Percentiles rank a stretch among this genome's conserved stretches.
Evolutionary conservation across 2,329 filamentous ascomycete genomes (phyloP).

Genomic region (Capronia americana): DNA sequence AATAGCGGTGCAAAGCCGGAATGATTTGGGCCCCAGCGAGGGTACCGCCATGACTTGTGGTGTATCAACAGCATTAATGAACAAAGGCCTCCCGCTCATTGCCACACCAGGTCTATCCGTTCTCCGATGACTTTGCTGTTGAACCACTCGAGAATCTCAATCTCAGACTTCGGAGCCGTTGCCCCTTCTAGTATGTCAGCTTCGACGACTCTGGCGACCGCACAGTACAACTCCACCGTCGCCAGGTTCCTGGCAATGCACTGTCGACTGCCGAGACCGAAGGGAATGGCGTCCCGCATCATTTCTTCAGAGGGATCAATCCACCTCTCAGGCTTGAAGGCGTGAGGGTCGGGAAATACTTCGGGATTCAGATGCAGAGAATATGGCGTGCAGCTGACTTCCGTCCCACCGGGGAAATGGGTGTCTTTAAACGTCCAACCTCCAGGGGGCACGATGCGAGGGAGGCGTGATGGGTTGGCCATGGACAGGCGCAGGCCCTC

Average conservation of each 20-base stretch:
- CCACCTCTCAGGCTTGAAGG: constrained; percentile 60
- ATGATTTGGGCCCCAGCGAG: background rate
- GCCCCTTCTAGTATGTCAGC: constrained; percentile 55
- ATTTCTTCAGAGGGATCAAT: constrained; percentile 49
- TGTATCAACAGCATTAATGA: no score
- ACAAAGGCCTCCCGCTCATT: constrained; percentile 2
- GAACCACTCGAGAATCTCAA: constrained; percentile 64
- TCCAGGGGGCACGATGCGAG: constrained; percentile 53
- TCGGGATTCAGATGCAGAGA: constrained; percentile 55
- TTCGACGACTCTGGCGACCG: constrained; percentile 51
- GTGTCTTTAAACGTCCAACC: constrained; percentile 48
- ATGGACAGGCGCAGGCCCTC: constrained; percentile 59
- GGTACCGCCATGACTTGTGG: no score
- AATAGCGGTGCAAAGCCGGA: background rate
- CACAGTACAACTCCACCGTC: constrained; percentile 52
- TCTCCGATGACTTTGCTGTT: constrained; percentile 60
- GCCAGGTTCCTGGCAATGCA: constrained; percentile 61
- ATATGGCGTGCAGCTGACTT: constrained; percentile 55
- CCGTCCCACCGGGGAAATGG: constrained; percentile 53
- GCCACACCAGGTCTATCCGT: constrained; percentile 47
- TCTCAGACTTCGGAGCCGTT: constrained; percentile 47
- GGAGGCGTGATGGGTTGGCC: constrained; percentile 60
- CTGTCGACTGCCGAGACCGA: constrained; percentile 56
- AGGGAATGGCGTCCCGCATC: constrained; percentile 55
- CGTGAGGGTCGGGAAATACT: constrained; percentile 52